Evolutionary conservation across 192 early-diverging fungal genomes (phyloP).

Genomic region (Podila epicladia): DNA sequence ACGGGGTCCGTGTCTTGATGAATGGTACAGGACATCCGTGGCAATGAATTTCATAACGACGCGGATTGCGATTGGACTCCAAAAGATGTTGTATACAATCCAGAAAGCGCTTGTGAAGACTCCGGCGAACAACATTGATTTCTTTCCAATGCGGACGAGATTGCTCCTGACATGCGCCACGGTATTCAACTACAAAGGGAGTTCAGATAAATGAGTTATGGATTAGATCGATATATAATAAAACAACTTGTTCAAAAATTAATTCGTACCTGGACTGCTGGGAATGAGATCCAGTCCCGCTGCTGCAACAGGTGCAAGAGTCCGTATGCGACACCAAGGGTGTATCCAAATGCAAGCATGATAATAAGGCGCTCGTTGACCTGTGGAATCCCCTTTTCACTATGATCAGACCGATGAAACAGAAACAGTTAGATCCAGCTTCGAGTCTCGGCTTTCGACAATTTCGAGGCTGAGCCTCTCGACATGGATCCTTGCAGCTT

Average conservation of each 20-base stretch:
- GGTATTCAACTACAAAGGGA: constrained; percentile 7
- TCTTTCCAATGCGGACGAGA: constrained; percentile 12
- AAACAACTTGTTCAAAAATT: not conserved
- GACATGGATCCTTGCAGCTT: not conserved
- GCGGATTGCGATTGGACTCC: constrained; percentile 22
- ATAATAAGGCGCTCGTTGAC: constrained; percentile 45
- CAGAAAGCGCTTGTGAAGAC: constrained; percentile 26
- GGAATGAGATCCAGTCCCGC: constrained; percentile 28
- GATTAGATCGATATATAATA: not conserved
- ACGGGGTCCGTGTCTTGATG: constrained; percentile 41
- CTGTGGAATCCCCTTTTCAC: constrained; percentile 35
- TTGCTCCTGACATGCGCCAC: constrained; percentile 26
- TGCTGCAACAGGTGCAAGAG: constrained; percentile 31
- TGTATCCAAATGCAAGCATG: constrained; percentile 18
- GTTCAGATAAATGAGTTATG: not conserved
- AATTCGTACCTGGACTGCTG: constrained; percentile 22
- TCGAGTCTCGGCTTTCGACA: too few relatives aligned
- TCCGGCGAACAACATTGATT: constrained; percentile 9
- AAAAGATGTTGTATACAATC: constrained; percentile 37
- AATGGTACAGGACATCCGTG: constrained; percentile 30
- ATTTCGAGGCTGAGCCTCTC: not conserved
- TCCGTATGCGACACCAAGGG: constrained; percentile 16
- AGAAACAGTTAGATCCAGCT: not conserved
- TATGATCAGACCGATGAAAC: not conserved
- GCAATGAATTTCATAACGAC: constrained; percentile 25